These are phyloP conservation scores for Chlorophyllum brunneum DNA, from an alignment of 768 basidiomycete species.

Conservation along the genomic window DNA sequence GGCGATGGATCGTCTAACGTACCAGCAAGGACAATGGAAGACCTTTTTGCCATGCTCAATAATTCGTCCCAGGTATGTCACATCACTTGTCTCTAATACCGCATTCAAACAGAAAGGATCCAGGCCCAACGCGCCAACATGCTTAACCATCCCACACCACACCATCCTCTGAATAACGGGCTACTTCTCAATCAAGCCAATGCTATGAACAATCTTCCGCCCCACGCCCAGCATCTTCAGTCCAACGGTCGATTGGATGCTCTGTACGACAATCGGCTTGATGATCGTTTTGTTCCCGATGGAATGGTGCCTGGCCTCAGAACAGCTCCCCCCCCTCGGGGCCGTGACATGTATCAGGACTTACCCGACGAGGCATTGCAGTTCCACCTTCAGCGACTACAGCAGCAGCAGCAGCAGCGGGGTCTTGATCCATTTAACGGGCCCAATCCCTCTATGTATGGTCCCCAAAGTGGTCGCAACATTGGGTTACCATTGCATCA, in stretches of 20 bases:
- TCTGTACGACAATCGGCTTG: conserved; percentile 68
- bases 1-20: conserved; percentile 24
- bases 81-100: not conserved
- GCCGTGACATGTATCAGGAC: conserved; percentile 60
- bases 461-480: conserved; percentile 54
- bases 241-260: conserved; percentile 56
- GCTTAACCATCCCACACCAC: conserved; percentile 19
- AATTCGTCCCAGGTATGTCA: conserved; percentile 67
- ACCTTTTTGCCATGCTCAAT: conserved; percentile 77
- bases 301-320: conserved; percentile 85
- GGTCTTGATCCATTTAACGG: conserved; percentile 55
- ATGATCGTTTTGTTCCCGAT: conserved; percentile 81
- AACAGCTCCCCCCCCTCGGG: conserved; percentile 57
- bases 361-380: conserved; percentile 57
- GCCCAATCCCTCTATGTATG: conserved; percentile 43
- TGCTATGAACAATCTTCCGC: conserved; percentile 10
- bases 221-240: conserved; percentile 38
- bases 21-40: conserved; percentile 64
- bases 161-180: conserved; percentile 19
- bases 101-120: conserved; percentile 3
- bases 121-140: conserved; percentile 30
- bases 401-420: conserved; percentile 47
- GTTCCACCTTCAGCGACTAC: conserved; percentile 57
- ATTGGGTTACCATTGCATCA: conserved; percentile 55
- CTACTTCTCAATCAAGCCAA: conserved; percentile 33